Percentiles rank a stretch among this genome's conserved stretches.
Evolutionary conservation across 2,329 filamentous ascomycete genomes (phyloP).

Genomic region (Cladorrhinum sp.): DNA sequence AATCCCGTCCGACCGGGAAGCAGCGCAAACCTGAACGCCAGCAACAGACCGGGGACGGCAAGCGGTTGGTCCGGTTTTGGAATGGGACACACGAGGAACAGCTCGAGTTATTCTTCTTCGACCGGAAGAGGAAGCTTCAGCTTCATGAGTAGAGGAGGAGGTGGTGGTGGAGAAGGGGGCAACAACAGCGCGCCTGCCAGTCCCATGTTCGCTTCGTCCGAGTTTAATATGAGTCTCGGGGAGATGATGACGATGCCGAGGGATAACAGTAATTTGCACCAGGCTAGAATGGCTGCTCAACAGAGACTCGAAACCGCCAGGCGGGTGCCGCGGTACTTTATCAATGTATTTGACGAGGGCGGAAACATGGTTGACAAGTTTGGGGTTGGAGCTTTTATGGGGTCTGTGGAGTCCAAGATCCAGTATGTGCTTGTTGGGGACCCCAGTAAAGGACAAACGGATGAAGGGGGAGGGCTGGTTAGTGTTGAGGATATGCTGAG

Average conservation of each 20-base stretch:
- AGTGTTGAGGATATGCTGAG: slow-evolving; percentile 50
- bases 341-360: slow-evolving; percentile 55
- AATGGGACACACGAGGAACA: slow-evolving; percentile 15
- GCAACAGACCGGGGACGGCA: background rate
- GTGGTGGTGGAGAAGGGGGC: slow-evolving; percentile 3
- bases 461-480: slow-evolving; percentile 55
- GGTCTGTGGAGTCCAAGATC: slow-evolving; percentile 56
- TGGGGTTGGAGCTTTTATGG: slow-evolving; percentile 60
- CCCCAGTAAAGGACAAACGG: slow-evolving; percentile 49
- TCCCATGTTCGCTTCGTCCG: slow-evolving; percentile 16
- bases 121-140: slow-evolving; percentile 13
- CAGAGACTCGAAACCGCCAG: slow-evolving; percentile 59
- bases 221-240: slow-evolving; percentile 13
- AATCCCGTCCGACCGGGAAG: background rate
- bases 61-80: slow-evolving; percentile 7
- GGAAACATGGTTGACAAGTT: slow-evolving; percentile 51
- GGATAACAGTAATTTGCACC: slow-evolving; percentile 45
- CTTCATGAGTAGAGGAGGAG: slow-evolving; percentile 4
- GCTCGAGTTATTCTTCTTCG: slow-evolving; percentile 17
- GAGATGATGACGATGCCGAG: slow-evolving; percentile 9
- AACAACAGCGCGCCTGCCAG: slow-evolving; percentile 8
- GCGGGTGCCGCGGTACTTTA: slow-evolving; percentile 50
- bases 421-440: slow-evolving; percentile 60
- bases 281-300: slow-evolving; percentile 63
- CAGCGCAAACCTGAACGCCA: background rate